These are phyloP conservation scores for Curvularia verruculosa DNA, from an alignment of 2,329 filamentous ascomycete genomes.

Conservation along the genomic window DNA sequence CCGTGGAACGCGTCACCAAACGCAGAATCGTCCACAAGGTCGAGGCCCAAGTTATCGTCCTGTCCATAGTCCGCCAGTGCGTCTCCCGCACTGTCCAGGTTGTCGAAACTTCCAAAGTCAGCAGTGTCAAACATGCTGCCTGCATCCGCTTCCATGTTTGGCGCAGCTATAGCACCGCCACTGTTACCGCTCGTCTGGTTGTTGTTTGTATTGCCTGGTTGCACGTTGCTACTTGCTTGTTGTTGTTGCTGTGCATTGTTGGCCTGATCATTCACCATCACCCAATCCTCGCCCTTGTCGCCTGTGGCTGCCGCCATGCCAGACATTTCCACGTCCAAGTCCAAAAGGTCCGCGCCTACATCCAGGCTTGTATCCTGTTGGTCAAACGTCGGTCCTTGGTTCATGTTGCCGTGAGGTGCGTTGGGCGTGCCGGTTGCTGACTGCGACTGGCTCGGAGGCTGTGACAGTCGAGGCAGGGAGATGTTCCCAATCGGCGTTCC, in stretches of 20 bases:
- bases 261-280: slow-evolving; percentile 40
- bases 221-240: slow-evolving; percentile 22
- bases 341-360: slow-evolving; percentile 44
- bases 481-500: slow-evolving; percentile 66
- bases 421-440: slow-evolving; percentile 65
- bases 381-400: slow-evolving; percentile 34
- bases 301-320: slow-evolving; percentile 56
- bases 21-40: slow-evolving; percentile 48
- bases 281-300: slow-evolving; percentile 47
- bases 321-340: slow-evolving; percentile 63
- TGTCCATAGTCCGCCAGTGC: slow-evolving; percentile 48
- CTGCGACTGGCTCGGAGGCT: slow-evolving; percentile 63
- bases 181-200: slow-evolving; percentile 21
- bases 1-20: slow-evolving; percentile 51
- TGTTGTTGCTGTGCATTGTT: slow-evolving; percentile 27
- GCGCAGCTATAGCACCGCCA: slow-evolving; percentile 21
- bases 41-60: slow-evolving; percentile 47
- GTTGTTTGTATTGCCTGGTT: slow-evolving; percentile 26
- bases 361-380: slow-evolving; percentile 35
- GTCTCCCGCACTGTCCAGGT: slow-evolving; percentile 49
- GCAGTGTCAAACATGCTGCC: slow-evolving; percentile 47
- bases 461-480: slow-evolving; percentile 60
- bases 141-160: slow-evolving; percentile 38
- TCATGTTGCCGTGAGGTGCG: slow-evolving; percentile 31
- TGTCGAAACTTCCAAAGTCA: slow-evolving; percentile 47